Evolutionary conservation across 2,329 filamentous ascomycete species (phyloP).

Genomic region (Elsinoe australis): DNA sequence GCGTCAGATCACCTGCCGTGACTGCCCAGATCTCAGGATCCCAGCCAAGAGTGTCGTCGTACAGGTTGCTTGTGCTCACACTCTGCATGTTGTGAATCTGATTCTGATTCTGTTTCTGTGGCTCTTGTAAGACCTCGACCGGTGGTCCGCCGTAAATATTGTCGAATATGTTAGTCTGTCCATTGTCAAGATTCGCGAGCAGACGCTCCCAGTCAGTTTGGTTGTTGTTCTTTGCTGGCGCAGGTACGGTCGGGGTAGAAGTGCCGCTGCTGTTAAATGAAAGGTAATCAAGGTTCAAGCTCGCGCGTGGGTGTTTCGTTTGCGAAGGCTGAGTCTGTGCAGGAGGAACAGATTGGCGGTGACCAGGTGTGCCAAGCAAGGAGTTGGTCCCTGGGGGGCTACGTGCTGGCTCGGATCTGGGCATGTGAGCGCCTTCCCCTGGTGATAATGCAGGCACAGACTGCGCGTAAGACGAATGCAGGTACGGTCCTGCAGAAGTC

Average conservation of each 20-base stretch:
- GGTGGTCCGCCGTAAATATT: conserved; percentile 66
- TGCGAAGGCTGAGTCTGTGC: conserved; percentile 2
- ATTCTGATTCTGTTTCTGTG: conserved; percentile 19
- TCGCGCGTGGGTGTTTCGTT: not conserved
- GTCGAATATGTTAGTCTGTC: conserved; percentile 75
- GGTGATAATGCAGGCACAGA: conserved; percentile 21
- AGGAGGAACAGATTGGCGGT: conserved; percentile 30
- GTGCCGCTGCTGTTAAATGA: conserved; percentile 37
- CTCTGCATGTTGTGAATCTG: conserved; percentile 14
- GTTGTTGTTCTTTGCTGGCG: conserved; percentile 23
- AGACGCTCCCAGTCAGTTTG: conserved; percentile 72
- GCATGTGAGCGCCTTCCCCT: conserved; percentile 37
- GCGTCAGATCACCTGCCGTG: conserved; percentile 14
- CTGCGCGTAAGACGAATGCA: not conserved
- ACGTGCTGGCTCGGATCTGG: conserved; percentile 42
- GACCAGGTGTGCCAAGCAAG: conserved; percentile 25
- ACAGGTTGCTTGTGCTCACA: conserved; percentile 14
- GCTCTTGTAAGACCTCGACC: conserved; percentile 32
- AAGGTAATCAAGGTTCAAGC: conserved; percentile 42
- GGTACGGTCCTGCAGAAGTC: conserved; percentile 11
- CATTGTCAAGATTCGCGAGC: conserved; percentile 69
- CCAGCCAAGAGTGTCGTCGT: conserved; percentile 20
- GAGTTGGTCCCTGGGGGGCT: conserved; percentile 33
- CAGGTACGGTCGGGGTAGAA: conserved; percentile 27
- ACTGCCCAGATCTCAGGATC: conserved; percentile 28